Conservation (phyloP, 2,329 filamentous ascomycete genomes). For the Colletotrichum incanum region DNA sequence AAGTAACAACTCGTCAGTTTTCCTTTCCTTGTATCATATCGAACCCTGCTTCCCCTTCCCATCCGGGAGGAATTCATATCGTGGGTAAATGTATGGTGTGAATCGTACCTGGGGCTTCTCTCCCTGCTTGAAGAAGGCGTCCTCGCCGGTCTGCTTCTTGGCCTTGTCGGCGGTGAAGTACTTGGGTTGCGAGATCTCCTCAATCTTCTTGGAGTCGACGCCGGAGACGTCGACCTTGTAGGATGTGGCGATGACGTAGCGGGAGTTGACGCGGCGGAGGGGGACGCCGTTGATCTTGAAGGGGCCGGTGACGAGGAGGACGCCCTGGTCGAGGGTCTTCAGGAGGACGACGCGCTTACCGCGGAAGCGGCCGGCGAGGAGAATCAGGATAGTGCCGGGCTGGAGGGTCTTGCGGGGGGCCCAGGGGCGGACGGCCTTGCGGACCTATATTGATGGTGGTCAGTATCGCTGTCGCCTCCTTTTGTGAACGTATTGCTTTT, state of each 20-base stretch:
- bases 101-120: constrained; percentile 93
- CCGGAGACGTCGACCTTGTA: constrained; percentile 88
- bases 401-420: constrained; percentile 90
- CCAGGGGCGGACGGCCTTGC: constrained; percentile 92
- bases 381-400: constrained; percentile 97
- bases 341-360: constrained; percentile 99
- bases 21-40: neutral
- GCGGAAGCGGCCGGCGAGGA: constrained; percentile 99
- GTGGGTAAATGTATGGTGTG: neutral
- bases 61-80: neutral
- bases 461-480: constrained; percentile 21
- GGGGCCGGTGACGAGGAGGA: constrained; percentile 98
- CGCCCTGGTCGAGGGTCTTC: constrained; percentile 97
- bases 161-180: constrained; percentile 98
- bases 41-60: neutral
- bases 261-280: constrained; percentile 92
- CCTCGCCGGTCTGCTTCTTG: constrained; percentile 96
- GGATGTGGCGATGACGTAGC: constrained; percentile 94
- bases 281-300: constrained; percentile 99
- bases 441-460: constrained; percentile 74
- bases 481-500: constrained; percentile 1
- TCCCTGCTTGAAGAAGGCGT: constrained; percentile 99
- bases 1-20: constrained; percentile 46
- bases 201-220: constrained; percentile 92
- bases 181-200: constrained; percentile 80